Evolutionary conservation across 441 rosid species (phyloP).

Genomic region (Gossypium davidsonii): DNA sequence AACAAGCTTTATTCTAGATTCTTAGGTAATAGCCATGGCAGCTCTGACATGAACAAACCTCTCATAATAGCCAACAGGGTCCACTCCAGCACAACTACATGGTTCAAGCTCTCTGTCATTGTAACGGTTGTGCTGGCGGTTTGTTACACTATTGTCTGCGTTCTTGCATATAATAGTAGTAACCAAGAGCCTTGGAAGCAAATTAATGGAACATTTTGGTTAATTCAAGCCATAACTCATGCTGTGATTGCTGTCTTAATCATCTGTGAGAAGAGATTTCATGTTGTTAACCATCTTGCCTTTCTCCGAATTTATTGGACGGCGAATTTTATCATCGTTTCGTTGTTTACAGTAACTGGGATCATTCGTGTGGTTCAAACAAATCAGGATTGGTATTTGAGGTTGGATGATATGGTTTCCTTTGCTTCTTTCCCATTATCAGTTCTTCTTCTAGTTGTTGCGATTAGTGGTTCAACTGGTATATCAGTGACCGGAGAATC

Average conservation of each 20-base stretch:
- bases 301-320: conserved; percentile 67
- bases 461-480: conserved; percentile 68
- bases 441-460: conserved; percentile 40
- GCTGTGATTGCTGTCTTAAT: conserved; percentile 46
- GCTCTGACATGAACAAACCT: conserved; percentile 44
- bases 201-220: conserved; percentile 49
- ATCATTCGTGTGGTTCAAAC: conserved; percentile 33
- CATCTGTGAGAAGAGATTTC: conserved; percentile 63
- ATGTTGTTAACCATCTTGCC: conserved; percentile 47
- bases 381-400: conserved; percentile 22
- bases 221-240: conserved; percentile 67
- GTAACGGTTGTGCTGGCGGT: conserved; percentile 38
- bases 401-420: conserved; percentile 49
- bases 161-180: conserved; percentile 38
- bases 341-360: conserved; percentile 50
- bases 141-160: conserved; percentile 37
- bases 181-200: conserved; percentile 36
- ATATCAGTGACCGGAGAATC: conserved; percentile 24
- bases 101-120: conserved; percentile 48
- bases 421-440: conserved; percentile 53
- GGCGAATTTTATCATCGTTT: conserved; percentile 31
- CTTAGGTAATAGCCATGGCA: conserved; percentile 17
- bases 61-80: conserved; percentile 34
- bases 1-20: conserved; percentile 48
- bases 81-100: conserved; percentile 22